A percentile compares a stretch with the other conserved stretches of the same genome.
phyloP scores from a whole-genome alignment of 768 basidiomycete genomes.

The Exidia glandulosa region DNA sequence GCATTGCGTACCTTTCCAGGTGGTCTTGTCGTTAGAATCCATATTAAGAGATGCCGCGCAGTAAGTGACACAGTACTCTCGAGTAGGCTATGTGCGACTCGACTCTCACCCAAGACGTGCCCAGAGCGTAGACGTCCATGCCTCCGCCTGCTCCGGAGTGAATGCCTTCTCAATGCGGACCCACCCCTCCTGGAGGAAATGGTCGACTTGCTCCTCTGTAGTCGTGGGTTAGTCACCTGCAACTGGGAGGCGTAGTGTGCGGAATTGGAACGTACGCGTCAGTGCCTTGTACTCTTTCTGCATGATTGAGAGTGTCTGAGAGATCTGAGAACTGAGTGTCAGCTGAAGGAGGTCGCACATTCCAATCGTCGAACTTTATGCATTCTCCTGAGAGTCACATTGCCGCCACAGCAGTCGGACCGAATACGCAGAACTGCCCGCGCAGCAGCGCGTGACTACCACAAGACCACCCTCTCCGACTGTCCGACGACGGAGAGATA shows the following conservation, averaged over 20 bases:
- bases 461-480: too few relatives aligned
- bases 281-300: neutral
- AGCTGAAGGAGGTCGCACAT: too few relatives aligned
- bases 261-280: neutral
- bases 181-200: constrained; percentile 47
- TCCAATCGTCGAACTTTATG: too few relatives aligned
- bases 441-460: too few relatives aligned
- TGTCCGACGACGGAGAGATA: too few relatives aligned
- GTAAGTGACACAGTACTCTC: neutral
- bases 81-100: neutral
- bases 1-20: constrained; percentile 42
- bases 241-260: neutral
- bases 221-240: neutral
- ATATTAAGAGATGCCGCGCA: neutral
- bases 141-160: constrained; percentile 36
- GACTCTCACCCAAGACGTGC: constrained; percentile 30
- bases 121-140: constrained; percentile 43
- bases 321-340: too few relatives aligned
- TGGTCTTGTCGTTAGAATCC: constrained; percentile 42
- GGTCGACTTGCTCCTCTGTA: constrained; percentile 31
- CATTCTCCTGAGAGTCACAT: too few relatives aligned
- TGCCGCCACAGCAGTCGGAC: too few relatives aligned
- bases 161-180: constrained; percentile 43
- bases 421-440: too few relatives aligned
- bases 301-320: too few relatives aligned